Evolutionary conservation across 108 stramenopile species (phyloP).

Genomic region (Halocafeteria seosinensis): DNA sequence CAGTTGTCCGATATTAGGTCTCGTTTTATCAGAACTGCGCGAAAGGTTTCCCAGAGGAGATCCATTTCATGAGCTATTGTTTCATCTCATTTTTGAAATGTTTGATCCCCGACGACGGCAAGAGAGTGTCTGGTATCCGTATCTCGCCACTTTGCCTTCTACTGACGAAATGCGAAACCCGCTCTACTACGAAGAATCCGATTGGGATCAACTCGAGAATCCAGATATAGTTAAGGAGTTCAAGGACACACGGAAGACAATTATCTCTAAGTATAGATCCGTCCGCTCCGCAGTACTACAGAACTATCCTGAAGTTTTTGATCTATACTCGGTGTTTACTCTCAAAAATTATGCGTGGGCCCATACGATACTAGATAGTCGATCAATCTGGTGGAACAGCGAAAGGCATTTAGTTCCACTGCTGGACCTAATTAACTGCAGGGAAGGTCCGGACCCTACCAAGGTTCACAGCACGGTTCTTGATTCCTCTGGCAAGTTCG

Average conservation of each 20-base stretch:
- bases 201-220: constrained; percentile 19
- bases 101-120: constrained; percentile 30
- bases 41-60: constrained; percentile 17
- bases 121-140: constrained; percentile 44
- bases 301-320: background rate
- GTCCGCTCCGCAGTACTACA: background rate
- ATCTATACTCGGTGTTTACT: constrained; percentile 24
- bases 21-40: constrained; percentile 8
- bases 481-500: constrained; percentile 11
- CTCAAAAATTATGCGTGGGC: constrained; percentile 44
- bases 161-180: constrained; percentile 33
- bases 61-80: constrained; percentile 36
- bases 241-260: background rate
- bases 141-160: constrained; percentile 43
- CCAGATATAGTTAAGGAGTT: constrained; percentile 3
- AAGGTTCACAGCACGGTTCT: constrained; percentile 23
- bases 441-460: constrained; percentile 3
- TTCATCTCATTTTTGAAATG: constrained; percentile 44
- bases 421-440: constrained; percentile 51
- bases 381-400: constrained; percentile 58
- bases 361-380: constrained; percentile 40
- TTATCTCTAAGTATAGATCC: background rate
- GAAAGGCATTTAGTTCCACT: constrained; percentile 52
- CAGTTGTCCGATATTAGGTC: constrained; percentile 8
- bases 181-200: constrained; percentile 23